phyloP scores from a whole-genome alignment of 2,329 filamentous ascomycete species.

The Sclerotiophoma versabilis region DNA sequence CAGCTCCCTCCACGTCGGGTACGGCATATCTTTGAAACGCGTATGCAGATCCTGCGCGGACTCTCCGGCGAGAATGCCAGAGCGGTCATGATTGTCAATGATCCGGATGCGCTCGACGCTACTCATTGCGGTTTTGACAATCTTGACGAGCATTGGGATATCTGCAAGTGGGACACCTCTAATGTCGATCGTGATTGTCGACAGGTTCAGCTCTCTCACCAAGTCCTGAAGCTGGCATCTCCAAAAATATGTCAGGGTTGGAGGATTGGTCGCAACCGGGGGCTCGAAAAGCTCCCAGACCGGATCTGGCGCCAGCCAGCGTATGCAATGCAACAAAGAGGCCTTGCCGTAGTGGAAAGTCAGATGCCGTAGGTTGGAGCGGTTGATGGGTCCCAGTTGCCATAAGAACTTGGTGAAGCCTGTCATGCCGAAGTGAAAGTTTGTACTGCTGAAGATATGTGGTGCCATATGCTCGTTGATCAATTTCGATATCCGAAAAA shows the following conservation, averaged over 20 bases:
- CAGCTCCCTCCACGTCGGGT: constrained; percentile 6
- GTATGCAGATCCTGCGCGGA: background rate
- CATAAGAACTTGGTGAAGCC: constrained; percentile 32
- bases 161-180: constrained; percentile 23
- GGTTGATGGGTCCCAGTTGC: constrained; percentile 32
- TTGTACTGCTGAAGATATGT: constrained; percentile 36
- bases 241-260: constrained; percentile 38
- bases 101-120: constrained; percentile 18
- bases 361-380: constrained; percentile 29
- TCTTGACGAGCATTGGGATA: constrained; percentile 33
- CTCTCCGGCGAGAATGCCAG: background rate
- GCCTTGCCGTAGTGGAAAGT: constrained; percentile 30
- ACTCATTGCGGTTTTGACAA: constrained; percentile 27
- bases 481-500: constrained; percentile 28
- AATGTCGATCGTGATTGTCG: constrained; percentile 34
- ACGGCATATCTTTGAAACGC: background rate
- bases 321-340: constrained; percentile 37
- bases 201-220: constrained; percentile 32
- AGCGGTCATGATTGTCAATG: background rate
- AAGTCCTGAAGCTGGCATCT: constrained; percentile 42
- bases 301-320: constrained; percentile 41
- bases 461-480: constrained; percentile 28
- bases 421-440: constrained; percentile 35
- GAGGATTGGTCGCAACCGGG: constrained; percentile 26
- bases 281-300: constrained; percentile 39